Base-by-base conservation (phyloP, 805 yeast species). In the Saturnispora besseyi region DNA sequence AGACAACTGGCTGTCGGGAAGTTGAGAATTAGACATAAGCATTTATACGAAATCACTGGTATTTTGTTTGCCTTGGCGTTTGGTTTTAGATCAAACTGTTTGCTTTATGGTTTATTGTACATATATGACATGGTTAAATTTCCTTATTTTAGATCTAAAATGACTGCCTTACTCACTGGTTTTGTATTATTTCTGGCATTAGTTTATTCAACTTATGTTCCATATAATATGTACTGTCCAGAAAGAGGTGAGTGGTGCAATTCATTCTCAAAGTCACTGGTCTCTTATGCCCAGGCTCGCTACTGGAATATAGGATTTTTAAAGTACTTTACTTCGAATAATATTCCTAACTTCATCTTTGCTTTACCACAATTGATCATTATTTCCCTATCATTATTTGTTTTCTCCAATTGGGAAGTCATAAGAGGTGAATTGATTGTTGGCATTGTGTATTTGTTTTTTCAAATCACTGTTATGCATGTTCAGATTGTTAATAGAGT, bases 261-360 rank as follows among this genome's bases (percentile, higher is more conserved):
- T 12, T 55, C 68, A 4, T 51, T 54, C 3, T 46, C 85, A 0
- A 87, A 86, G 6, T 75, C 83, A 22, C 69, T 91, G 12, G 81
- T 81, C 57, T 63, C 77, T 3, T 87, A 74, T 62, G 85, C 95
- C 6, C 99, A 93, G 65, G 51, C 67, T 1, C 73, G 79, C 55
- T 89, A 91, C 63, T 93, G 99, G 99, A 77, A 81, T 57, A 75
- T 72, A 41, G 98, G 99, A 0, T 78, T 90, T 47, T 64, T 93
- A 50, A 71, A 66, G 38, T 93, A 93, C 66, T 93, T 96, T 91
- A 84, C 93, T 0, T 51, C 72, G 0, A 80, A 79, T 59, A 91
- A 93, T 59, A 64, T 87, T 7, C 96, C 96, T 10, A 86, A 90
- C 64, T 91, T 93, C 62, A 29, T 81, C 9, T 71, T 93, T 58